A percentile compares a stretch with the other conserved stretches of the same genome.
These are phyloP conservation scores for Globisporangium recalcitrans DNA, from an alignment of 352 stramenopile genomes.

Conservation along the genomic window DNA sequence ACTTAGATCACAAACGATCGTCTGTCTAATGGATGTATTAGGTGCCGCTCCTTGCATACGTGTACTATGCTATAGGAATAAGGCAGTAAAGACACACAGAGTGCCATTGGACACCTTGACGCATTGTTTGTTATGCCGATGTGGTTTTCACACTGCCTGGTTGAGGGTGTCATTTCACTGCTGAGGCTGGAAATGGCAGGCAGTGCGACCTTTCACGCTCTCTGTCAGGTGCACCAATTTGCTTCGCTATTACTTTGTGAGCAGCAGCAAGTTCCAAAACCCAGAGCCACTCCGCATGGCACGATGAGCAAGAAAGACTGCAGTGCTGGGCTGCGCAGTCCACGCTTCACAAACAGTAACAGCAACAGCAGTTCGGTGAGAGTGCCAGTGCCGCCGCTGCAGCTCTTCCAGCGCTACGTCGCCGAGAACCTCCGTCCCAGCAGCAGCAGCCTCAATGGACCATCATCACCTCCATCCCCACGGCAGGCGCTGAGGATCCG, in stretches of 20 bases:
- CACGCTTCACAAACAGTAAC: conserved; percentile 3
- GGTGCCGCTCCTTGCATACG: too few relatives aligned
- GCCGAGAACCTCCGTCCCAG: conserved; percentile 1
- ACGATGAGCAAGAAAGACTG: conserved; percentile 10
- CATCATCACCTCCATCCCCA: not conserved
- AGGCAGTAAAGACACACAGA: not conserved
- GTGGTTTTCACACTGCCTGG: too few relatives aligned
- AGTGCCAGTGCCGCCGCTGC: conserved; percentile 4
- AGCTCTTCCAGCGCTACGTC: conserved; percentile 15
- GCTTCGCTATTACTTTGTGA: too few relatives aligned
- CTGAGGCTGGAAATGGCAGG: not conserved
- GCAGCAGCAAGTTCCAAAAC: not conserved
- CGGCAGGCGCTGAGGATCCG: not conserved
- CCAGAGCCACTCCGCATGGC: not conserved
- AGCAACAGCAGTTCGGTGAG: not conserved
- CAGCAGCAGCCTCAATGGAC: not conserved
- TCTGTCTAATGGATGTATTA: too few relatives aligned
- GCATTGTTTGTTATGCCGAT: not conserved
- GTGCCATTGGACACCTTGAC: not conserved
- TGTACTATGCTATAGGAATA: too few relatives aligned
- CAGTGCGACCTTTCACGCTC: not conserved
- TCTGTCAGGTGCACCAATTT: not conserved
- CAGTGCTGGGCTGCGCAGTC: conserved; percentile 12
- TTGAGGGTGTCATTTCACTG: not conserved
- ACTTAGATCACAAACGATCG: too few relatives aligned